Base-by-base conservation (phyloP, 2,329 filamentous ascomycete genomes). In the Pyrenophora graminea region DNA sequence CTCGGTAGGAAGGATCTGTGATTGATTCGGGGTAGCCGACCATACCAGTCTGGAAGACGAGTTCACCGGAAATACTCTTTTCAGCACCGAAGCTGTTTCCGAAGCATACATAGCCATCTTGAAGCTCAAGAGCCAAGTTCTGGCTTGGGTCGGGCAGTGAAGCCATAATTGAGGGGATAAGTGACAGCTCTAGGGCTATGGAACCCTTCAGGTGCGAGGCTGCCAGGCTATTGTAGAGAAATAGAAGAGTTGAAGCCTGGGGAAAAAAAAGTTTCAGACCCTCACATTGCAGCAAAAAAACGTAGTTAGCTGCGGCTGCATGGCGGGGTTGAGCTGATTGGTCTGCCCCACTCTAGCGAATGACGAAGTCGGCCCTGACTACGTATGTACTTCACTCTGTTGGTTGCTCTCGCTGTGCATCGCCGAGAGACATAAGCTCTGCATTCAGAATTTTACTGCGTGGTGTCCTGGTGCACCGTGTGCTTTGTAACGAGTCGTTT, bases 11-110 rank as follows among this genome's bases (percentile, higher is more conserved):
- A 62, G 90, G 90, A 71, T 94, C 90, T 55, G 90, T 93, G 66
- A 94, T 82, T 40, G 88, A 95, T 81, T 99, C 94, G 36, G 94
- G 92, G 74, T 99, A 99, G 70, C 94, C 94, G 66, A 97, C 94
- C 92, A 97, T 96, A 76, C 94, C 94, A 51, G 94, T 99, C 83
- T 97, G 93, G 80, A 99, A 99, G 77, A 99, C 94, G 74, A 99
- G 82, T 82, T 99, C 94, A 75, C 94, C 94, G 62, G 93, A 89
- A 69, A 95, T 86, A 79, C 90, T 96, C 83, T 92, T 96, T 70
- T 90, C 83, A 59, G 93, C 92, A 76, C 94, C 94, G 74, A 99
- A 99, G 83, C 91, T 96, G 80, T 90, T 91, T 65, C 94, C 94
- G 74, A 95, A 90, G 81, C 91, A 96, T 71, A 91, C 84, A 51